A percentile compares a stretch with the other conserved stretches of the same genome.
phyloP scores from a whole-genome alignment of 176 grass and related monocot genomes.

The Raddia guianensis region DNA sequence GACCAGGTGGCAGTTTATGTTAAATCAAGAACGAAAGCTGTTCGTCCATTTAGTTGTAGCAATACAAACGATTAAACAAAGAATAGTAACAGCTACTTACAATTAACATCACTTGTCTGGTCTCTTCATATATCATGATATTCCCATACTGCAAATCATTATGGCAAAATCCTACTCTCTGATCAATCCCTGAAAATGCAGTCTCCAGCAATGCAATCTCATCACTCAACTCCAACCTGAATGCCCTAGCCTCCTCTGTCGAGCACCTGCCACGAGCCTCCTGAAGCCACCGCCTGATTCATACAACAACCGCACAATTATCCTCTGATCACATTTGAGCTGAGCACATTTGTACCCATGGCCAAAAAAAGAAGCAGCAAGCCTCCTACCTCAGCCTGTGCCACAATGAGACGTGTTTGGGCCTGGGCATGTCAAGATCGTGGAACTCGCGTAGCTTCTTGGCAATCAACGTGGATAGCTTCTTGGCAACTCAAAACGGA shows the following conservation, averaged over 20 bases:
- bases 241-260: constrained; percentile 50
- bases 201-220: constrained; percentile 71
- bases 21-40: background rate
- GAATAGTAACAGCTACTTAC: constrained; percentile 39
- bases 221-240: constrained; percentile 56
- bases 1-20: background rate
- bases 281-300: constrained; percentile 65
- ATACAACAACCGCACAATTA: constrained; percentile 4
- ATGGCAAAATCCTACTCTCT: constrained; percentile 80
- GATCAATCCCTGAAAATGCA: constrained; percentile 32
- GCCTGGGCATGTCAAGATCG: constrained; percentile 83
- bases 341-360: background rate
- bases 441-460: constrained; percentile 84
- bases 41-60: background rate
- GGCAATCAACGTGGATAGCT: constrained; percentile 74
- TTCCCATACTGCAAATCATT: constrained; percentile 98
- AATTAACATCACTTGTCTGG: constrained; percentile 86
- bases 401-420: constrained; percentile 64
- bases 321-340: background rate
- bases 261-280: constrained; percentile 61
- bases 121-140: constrained; percentile 95
- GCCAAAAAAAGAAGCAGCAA: background rate
- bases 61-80: background rate
- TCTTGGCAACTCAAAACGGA: background rate
- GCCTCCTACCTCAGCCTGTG: constrained; percentile 63